A percentile compares a stretch with the other conserved stretches of the same genome.
phyloP scores from a whole-genome alignment of 176 grass and related monocot species.

The Bonia amplexicaulis region DNA sequence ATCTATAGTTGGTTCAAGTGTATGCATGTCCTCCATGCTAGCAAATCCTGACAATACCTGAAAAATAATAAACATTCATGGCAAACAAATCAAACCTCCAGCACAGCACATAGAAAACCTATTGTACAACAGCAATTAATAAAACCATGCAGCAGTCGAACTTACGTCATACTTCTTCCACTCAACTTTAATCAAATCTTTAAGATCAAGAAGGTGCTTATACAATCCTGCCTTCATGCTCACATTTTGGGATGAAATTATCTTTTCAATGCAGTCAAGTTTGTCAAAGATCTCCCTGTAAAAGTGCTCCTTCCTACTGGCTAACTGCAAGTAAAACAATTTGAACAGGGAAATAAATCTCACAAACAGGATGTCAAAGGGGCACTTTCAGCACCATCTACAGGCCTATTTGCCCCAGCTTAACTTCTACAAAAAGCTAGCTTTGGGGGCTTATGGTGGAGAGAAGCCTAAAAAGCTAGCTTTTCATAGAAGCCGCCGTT shows the following conservation, averaged over 20 bases:
- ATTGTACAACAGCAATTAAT: constrained; percentile 12
- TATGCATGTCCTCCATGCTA: constrained; percentile 39
- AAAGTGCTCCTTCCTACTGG: constrained; percentile 40
- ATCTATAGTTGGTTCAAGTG: constrained; percentile 46
- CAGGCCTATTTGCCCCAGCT: neutral
- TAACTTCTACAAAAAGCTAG: constrained; percentile 6
- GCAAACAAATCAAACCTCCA: constrained; percentile 15
- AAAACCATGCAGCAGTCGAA: constrained; percentile 25
- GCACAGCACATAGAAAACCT: neutral
- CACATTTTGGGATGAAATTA: constrained; percentile 42
- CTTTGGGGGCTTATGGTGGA: neutral
- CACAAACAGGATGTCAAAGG: constrained; percentile 25
- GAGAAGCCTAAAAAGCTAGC: neutral
- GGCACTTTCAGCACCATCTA: neutral
- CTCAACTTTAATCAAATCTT: constrained; percentile 61
- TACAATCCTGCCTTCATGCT: constrained; percentile 56
- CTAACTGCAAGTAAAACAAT: constrained; percentile 52
- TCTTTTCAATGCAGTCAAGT: constrained; percentile 62
- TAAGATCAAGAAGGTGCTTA: constrained; percentile 57
- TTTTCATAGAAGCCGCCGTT: neutral
- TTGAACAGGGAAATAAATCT: constrained; percentile 19
- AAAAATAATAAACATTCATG: constrained; percentile 8
- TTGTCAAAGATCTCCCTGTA: constrained; percentile 56
- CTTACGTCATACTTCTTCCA: constrained; percentile 83
- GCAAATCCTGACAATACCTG: constrained; percentile 42